phyloP scores from a whole-genome alignment of 2,329 filamentous ascomycete species.

The Alternaria triticimaculans region DNA sequence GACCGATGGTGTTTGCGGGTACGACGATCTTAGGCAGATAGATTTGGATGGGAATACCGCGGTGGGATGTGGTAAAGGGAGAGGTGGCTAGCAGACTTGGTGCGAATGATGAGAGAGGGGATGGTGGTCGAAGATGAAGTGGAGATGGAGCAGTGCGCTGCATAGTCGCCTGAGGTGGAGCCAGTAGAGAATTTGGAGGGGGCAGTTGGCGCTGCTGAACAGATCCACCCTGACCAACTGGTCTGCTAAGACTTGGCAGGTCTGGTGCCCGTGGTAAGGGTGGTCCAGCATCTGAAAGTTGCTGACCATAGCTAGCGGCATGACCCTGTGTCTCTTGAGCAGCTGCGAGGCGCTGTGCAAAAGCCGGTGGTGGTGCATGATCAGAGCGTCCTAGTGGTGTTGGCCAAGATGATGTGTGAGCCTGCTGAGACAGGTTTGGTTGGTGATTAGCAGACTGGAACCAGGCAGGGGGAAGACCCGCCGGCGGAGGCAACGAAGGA shows the following conservation, averaged over 20 bases:
- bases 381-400: neutral
- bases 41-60: slow-evolving; percentile 35
- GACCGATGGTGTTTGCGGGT: slow-evolving; percentile 14
- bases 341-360: slow-evolving; percentile 3
- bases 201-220: neutral
- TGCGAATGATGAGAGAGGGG: slow-evolving; percentile 12
- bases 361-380: neutral
- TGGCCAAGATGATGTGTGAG: neutral
- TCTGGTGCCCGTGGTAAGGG: neutral
- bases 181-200: neutral
- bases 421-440: neutral
- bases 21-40: slow-evolving; percentile 34
- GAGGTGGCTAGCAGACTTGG: slow-evolving; percentile 20
- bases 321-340: neutral
- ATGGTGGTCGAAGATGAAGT: slow-evolving; percentile 9
- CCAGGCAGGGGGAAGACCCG: neutral
- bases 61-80: slow-evolving; percentile 11
- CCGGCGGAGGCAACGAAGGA: neutral
- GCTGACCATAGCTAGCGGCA: neutral
- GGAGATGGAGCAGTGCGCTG: slow-evolving; percentile 21
- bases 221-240: neutral
- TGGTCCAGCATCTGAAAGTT: neutral
- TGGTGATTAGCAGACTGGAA: neutral
- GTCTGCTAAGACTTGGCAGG: neutral
- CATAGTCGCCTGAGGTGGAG: slow-evolving; percentile 12